A percentile compares a stretch with the other conserved stretches of the same genome.
These are phyloP conservation scores for Kodamaea derodonti DNA, from an alignment of 1,139 yeast species.

Conservation along the genomic window DNA sequence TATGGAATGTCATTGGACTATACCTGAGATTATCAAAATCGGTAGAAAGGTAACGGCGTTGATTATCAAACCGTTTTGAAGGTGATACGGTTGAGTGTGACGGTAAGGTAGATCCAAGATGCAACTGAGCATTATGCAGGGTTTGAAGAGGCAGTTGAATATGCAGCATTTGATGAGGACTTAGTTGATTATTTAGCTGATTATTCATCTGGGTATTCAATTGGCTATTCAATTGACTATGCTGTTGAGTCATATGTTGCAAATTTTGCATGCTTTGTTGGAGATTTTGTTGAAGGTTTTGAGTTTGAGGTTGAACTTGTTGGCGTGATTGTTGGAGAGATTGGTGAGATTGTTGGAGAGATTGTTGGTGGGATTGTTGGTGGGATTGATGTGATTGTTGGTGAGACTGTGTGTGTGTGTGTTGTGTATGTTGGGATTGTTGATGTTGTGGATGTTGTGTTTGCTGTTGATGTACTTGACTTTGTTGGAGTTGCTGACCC, in stretches of 20 bases:
- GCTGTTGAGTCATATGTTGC: conserved; percentile 1
- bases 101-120: too few species aligned
- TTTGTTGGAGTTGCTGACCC: not conserved
- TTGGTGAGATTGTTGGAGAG: not conserved
- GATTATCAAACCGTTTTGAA: conserved; percentile 1
- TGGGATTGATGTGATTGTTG: conserved; percentile 5
- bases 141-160: not conserved
- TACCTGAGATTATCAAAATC: conserved; percentile 44
- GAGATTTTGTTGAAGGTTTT: conserved; percentile 2
- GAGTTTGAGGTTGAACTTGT: too few species aligned
- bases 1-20: conserved; percentile 46
- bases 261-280: not conserved
- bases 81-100: not conserved
- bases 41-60: conserved; percentile 23
- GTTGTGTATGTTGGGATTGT: too few species aligned
- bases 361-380: conserved; percentile 7
- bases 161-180: not conserved
- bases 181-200: not conserved
- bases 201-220: not conserved
- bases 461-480: conserved; percentile 4
- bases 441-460: conserved; percentile 6
- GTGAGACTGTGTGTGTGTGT: conserved; percentile 1
- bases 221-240: not conserved
- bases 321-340: conserved; percentile 9
- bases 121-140: not conserved